Conservation (phyloP, 2,329 filamentous ascomycete species). For the Mycosphaerella sp. region DNA sequence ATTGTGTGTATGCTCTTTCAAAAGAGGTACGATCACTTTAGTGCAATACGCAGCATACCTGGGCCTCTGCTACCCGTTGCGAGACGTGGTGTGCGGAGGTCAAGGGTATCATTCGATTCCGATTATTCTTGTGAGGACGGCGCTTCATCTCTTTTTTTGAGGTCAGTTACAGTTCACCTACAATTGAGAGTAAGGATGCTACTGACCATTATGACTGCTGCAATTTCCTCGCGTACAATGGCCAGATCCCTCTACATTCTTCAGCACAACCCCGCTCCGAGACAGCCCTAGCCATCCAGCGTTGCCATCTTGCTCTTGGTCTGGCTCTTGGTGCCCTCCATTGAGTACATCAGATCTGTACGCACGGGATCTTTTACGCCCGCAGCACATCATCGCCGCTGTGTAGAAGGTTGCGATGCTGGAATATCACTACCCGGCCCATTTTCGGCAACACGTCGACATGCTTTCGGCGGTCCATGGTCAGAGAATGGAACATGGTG, state of each 20-base stretch:
- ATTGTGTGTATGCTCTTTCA: conserved; percentile 59
- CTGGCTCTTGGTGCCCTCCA: conserved; percentile 23
- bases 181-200: conserved; percentile 35
- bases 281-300: conserved; percentile 7
- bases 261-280: neutral
- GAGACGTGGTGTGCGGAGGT: conserved; percentile 32
- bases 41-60: conserved; percentile 89
- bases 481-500: conserved; percentile 45
- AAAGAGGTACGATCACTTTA: conserved; percentile 54
- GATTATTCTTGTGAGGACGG: conserved; percentile 82
- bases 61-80: conserved; percentile 21
- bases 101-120: conserved; percentile 76
- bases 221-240: neutral
- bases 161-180: conserved; percentile 40
- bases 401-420: conserved; percentile 50
- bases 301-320: conserved; percentile 16
- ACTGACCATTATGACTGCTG: conserved; percentile 30
- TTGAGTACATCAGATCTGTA: conserved; percentile 51
- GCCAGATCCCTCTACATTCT: neutral
- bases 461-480: conserved; percentile 28
- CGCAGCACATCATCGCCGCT: conserved; percentile 50
- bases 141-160: conserved; percentile 54
- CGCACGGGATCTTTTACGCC: conserved; percentile 53
- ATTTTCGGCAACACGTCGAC: conserved; percentile 46
- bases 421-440: conserved; percentile 52